Conservation (phyloP, 2,329 filamentous ascomycete genomes). For the Ophiostoma piceae region DNA sequence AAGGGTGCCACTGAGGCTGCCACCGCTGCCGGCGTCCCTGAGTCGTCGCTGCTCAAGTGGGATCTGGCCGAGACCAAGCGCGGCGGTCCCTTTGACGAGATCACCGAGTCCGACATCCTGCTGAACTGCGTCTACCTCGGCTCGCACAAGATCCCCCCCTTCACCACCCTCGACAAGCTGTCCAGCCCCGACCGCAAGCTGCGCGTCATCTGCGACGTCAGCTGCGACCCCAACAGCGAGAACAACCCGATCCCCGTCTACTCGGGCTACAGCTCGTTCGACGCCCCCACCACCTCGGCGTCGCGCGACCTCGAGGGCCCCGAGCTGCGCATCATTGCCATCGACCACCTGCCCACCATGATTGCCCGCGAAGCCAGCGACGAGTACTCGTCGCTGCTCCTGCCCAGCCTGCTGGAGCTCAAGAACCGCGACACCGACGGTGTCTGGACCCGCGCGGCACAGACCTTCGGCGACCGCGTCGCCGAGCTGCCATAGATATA, state of each 20-base stretch:
- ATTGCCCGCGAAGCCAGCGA: slow-evolving; percentile 83
- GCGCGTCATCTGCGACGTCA: slow-evolving; percentile 74
- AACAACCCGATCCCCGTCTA: slow-evolving; percentile 67
- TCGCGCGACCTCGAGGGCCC: slow-evolving; percentile 44
- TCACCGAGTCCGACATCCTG: slow-evolving; percentile 69
- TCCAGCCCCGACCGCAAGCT: slow-evolving; percentile 64
- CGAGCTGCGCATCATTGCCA: slow-evolving; percentile 74
- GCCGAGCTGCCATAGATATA: slow-evolving; percentile 24
- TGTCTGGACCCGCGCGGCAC: slow-evolving; percentile 83
- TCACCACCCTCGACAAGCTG: slow-evolving; percentile 68
- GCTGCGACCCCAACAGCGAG: slow-evolving; percentile 67
- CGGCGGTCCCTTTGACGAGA: slow-evolving; percentile 73
- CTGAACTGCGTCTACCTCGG: slow-evolving; percentile 84
- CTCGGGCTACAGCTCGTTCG: slow-evolving; percentile 77
- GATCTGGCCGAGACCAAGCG: slow-evolving; percentile 75
- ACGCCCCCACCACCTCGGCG: slow-evolving; percentile 74
- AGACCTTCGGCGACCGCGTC: slow-evolving; percentile 79
- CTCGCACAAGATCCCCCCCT: slow-evolving; percentile 65
- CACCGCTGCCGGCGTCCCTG: slow-evolving; percentile 64
- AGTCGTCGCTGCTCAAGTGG: slow-evolving; percentile 60
- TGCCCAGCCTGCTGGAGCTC: slow-evolving; percentile 71
- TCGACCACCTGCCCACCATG: slow-evolving; percentile 78
- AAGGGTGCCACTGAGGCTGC: slow-evolving; percentile 78
- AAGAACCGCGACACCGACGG: slow-evolving; percentile 66
- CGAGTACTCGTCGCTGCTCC: slow-evolving; percentile 69